phyloP scores from a whole-genome alignment of 2,329 filamentous ascomycete genomes.

The Fonsecaea multimorphosa region DNA sequence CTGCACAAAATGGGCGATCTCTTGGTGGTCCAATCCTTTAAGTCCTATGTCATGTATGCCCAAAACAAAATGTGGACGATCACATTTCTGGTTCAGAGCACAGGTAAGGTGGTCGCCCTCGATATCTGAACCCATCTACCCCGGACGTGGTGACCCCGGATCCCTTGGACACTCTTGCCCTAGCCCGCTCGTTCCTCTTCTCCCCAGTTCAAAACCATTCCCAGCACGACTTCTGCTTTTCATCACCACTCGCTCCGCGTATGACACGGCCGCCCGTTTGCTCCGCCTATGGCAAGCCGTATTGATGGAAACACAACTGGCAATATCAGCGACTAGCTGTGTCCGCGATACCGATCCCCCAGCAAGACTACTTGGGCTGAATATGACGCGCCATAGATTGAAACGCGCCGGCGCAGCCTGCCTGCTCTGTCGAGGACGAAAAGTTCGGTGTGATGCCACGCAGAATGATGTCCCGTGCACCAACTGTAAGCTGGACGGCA shows the following conservation, averaged over 20 bases:
- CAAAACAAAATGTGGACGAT: no score
- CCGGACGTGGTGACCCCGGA: no score
- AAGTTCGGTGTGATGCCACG: not conserved
- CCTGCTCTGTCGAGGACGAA: constrained; percentile 1
- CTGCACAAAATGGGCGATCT: no score
- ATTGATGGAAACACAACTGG: not conserved
- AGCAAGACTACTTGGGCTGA: not conserved
- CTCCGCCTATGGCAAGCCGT: not conserved
- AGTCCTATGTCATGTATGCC: no score
- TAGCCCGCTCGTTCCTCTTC: no score
- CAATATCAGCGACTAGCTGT: not conserved
- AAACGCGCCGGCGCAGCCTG: not conserved
- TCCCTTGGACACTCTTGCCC: no score
- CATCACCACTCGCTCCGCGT: not conserved
- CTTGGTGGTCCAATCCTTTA: no score
- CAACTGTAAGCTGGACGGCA: constrained; percentile 5
- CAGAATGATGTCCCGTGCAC: constrained; percentile 5
- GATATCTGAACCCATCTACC: no score
- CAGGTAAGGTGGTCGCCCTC: no score
- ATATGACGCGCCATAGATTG: not conserved
- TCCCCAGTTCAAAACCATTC: not conserved
- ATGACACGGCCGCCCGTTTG: not conserved
- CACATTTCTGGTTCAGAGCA: no score
- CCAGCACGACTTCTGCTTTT: not conserved
- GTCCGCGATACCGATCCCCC: not conserved